These are phyloP conservation scores for Pyricularia sp. DNA, from an alignment of 2,329 filamentous ascomycete genomes.

Conservation along the genomic window DNA sequence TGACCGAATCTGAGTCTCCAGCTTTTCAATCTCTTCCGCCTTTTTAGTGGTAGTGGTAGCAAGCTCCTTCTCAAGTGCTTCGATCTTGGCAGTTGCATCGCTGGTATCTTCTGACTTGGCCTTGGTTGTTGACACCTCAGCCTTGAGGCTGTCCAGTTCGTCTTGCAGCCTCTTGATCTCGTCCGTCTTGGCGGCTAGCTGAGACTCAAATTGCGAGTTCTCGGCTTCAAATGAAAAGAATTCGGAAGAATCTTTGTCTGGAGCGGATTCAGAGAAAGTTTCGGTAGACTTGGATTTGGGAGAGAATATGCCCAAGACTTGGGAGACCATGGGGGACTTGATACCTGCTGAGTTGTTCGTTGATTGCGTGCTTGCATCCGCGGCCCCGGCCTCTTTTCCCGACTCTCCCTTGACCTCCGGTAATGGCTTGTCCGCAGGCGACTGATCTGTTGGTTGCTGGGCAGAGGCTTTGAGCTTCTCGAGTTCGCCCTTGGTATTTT, in stretches of 20 bases:
- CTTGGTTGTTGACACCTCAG: slow-evolving; percentile 49
- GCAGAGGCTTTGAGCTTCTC: neutral
- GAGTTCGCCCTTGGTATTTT: slow-evolving; percentile 41
- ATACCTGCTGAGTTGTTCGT: slow-evolving; percentile 17
- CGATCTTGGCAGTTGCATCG: neutral
- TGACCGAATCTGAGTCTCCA: slow-evolving; percentile 59
- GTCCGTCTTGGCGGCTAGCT: slow-evolving; percentile 59
- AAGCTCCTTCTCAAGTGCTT: slow-evolving; percentile 47
- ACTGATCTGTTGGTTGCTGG: neutral
- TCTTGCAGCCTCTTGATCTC: slow-evolving; percentile 62
- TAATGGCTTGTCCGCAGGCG: neutral
- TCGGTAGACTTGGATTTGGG: slow-evolving; percentile 31
- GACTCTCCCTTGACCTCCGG: slow-evolving; percentile 37
- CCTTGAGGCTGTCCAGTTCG: slow-evolving; percentile 59
- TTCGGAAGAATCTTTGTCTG: slow-evolving; percentile 43
- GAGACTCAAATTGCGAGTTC: slow-evolving; percentile 68
- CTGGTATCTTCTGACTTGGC: neutral
- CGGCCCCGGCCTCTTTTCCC: slow-evolving; percentile 31
- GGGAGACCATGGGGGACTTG: slow-evolving; percentile 36
- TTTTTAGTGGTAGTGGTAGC: slow-evolving; percentile 35
- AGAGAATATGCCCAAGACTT: slow-evolving; percentile 40
- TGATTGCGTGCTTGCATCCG: slow-evolving; percentile 16
- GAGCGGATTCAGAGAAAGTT: slow-evolving; percentile 19
- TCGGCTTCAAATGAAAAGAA: slow-evolving; percentile 93
- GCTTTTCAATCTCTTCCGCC: slow-evolving; percentile 57